Percentiles rank a stretch among this genome's conserved stretches.
These are phyloP conservation scores for Lachnellula hyalina DNA, from an alignment of 2,329 filamentous ascomycete genomes.

Conservation along the genomic window DNA sequence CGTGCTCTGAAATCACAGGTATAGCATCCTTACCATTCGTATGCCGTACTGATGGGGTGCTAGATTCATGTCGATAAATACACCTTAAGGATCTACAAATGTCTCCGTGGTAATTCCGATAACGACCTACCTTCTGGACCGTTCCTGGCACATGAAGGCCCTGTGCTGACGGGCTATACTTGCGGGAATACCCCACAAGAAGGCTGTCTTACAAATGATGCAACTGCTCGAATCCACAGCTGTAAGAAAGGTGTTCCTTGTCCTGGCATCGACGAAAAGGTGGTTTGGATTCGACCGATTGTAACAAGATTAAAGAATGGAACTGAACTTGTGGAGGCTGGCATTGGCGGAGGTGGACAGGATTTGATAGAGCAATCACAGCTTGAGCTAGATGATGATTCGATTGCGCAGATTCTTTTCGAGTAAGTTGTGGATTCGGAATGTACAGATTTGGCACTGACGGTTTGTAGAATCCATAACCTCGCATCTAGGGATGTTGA, in stretches of 20 bases:
- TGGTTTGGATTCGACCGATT: constrained; percentile 75
- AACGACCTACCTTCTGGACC: constrained; percentile 27
- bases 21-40: constrained; percentile 10
- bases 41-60: constrained; percentile 9
- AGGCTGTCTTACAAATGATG: constrained; percentile 66
- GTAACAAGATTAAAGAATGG: constrained; percentile 59
- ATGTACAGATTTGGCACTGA: constrained; percentile 14
- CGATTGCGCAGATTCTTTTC: constrained; percentile 31
- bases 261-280: constrained; percentile 41
- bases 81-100: constrained; percentile 66
- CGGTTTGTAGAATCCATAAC: constrained; percentile 15
- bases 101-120: constrained; percentile 46
- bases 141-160: constrained; percentile 51
- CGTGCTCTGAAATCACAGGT: constrained; percentile 62
- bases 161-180: constrained; percentile 66
- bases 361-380: constrained; percentile 66
- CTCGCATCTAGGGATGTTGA: constrained; percentile 32
- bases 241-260: constrained; percentile 72
- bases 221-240: constrained; percentile 68
- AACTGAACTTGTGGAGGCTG: constrained; percentile 63
- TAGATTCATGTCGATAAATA: constrained; percentile 81
- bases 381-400: constrained; percentile 50
- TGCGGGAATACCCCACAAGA: constrained; percentile 65
- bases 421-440: constrained; percentile 50
- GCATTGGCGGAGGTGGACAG: constrained; percentile 72